phyloP scores from a whole-genome alignment of 2,329 filamentous ascomycete genomes.

The Pestalotiopsis sp. region DNA sequence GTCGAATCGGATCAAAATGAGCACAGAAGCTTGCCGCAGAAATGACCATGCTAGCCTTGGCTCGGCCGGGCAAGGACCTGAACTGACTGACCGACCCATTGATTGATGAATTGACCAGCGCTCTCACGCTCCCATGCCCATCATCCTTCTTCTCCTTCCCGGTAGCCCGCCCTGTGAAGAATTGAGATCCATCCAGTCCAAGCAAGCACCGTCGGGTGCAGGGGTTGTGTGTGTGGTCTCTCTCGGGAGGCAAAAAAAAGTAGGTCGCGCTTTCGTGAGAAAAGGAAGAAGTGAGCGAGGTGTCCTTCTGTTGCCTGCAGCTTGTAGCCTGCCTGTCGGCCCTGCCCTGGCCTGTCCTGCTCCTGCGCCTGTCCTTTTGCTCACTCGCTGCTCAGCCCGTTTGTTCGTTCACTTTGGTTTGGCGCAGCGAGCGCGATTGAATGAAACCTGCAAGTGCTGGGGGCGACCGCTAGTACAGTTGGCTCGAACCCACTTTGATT shows the following conservation, averaged over 20 bases:
- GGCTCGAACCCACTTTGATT: constrained; percentile 8
- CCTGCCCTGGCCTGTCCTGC: not conserved
- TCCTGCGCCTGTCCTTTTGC: not conserved
- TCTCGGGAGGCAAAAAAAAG: not conserved
- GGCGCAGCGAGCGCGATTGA: not conserved
- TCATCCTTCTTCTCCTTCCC: not conserved
- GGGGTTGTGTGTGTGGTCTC: not conserved
- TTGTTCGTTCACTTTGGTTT: not conserved
- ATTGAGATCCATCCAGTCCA: not conserved
- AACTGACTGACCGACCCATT: not conserved
- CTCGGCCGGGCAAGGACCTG: not conserved
- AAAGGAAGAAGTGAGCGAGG: not conserved
- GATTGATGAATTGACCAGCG: not conserved
- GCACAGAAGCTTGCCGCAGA: not conserved
- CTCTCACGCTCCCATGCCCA: not conserved
- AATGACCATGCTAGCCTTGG: not conserved
- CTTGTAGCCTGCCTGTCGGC: not conserved
- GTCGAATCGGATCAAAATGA: not conserved
- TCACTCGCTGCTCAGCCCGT: not conserved
- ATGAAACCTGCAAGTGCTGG: constrained; percentile 12
- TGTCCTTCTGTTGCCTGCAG: not conserved
- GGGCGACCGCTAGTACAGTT: not conserved
- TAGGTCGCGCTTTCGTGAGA: not conserved
- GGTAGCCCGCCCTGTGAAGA: not conserved
- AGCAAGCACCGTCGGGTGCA: not conserved